Percentiles rank a stretch among this genome's conserved stretches.
Evolutionary conservation across 768 basidiomycete species (phyloP).

Genomic region (Hygrophorus russula): DNA sequence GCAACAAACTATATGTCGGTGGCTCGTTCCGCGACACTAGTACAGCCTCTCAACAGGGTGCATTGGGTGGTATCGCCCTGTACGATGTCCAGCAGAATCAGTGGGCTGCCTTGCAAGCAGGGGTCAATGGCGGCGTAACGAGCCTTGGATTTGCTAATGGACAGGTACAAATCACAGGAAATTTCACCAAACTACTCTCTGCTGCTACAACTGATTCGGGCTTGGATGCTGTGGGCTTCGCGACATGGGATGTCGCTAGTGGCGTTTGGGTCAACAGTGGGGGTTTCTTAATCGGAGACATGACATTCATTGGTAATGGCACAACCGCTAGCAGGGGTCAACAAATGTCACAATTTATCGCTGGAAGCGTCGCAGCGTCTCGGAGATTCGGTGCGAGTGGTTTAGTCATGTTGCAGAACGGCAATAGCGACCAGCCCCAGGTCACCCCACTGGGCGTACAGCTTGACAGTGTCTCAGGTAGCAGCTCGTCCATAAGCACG

Average conservation of each 20-base stretch:
- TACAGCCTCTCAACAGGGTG: conserved; percentile 37
- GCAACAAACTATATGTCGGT: conserved; percentile 70
- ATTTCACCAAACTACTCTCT: conserved; percentile 46
- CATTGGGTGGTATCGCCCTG: conserved; percentile 48
- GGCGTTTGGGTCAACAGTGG: conserved; percentile 63
- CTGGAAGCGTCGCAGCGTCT: conserved; percentile 50
- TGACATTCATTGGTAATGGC: conserved; percentile 60
- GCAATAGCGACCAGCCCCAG: conserved; percentile 37
- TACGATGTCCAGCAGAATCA: conserved; percentile 56
- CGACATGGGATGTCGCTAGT: conserved; percentile 55
- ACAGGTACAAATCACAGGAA: conserved; percentile 60
- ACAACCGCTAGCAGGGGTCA: conserved; percentile 28
- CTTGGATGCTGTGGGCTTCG: conserved; percentile 48
- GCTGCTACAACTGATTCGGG: conserved; percentile 22
- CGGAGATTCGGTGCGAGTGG: conserved; percentile 66
- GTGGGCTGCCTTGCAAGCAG: conserved; percentile 64
- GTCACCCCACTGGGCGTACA: conserved; percentile 53
- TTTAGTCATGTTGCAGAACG: conserved; percentile 68
- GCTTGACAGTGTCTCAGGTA: conserved; percentile 31
- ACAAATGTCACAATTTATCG: conserved; percentile 41
- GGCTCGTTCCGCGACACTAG: conserved; percentile 73
- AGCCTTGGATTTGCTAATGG: conserved; percentile 38
- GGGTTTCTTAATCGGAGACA: conserved; percentile 60
- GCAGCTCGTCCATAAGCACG: conserved; percentile 17
- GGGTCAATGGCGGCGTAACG: conserved; percentile 68